Evolutionary conservation across 2,329 filamentous ascomycete species (phyloP).

Genomic region (Neospermospora avenae): DNA sequence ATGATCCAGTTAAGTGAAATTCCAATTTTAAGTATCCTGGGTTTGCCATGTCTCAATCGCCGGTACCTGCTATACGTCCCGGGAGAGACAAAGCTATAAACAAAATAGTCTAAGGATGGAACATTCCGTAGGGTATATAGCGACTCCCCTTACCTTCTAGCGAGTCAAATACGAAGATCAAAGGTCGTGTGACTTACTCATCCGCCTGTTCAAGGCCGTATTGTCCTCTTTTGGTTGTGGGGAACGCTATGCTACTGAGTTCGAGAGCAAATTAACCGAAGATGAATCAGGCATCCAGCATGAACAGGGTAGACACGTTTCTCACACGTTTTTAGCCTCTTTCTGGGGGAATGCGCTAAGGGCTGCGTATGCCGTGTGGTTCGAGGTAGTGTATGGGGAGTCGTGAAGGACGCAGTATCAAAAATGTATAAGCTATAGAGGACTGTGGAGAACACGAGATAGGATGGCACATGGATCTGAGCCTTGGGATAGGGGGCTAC

Average conservation of each 20-base stretch:
- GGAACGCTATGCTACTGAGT: too few species aligned
- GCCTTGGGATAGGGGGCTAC: background rate
- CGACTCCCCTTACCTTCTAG: background rate
- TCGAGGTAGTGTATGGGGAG: too few species aligned
- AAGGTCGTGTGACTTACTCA: background rate
- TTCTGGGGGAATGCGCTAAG: background rate
- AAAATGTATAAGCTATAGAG: too few species aligned
- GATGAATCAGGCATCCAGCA: background rate
- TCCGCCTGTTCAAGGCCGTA: background rate
- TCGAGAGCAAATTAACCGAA: background rate
- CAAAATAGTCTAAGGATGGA: background rate
- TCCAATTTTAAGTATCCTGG: background rate
- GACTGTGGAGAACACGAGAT: too few species aligned
- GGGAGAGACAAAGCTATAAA: background rate
- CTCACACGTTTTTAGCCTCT: background rate
- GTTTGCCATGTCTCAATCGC: background rate
- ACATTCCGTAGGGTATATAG: background rate
- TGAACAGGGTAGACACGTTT: background rate
- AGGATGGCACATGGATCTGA: background rate
- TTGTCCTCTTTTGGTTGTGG: background rate
- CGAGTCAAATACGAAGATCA: background rate
- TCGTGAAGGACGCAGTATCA: too few species aligned
- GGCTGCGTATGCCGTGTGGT: background rate
- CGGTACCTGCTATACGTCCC: background rate
- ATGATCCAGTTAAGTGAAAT: too few species aligned